phyloP scores from a whole-genome alignment of 2,329 filamentous ascomycete genomes.

The Paecilomyces niveus region DNA sequence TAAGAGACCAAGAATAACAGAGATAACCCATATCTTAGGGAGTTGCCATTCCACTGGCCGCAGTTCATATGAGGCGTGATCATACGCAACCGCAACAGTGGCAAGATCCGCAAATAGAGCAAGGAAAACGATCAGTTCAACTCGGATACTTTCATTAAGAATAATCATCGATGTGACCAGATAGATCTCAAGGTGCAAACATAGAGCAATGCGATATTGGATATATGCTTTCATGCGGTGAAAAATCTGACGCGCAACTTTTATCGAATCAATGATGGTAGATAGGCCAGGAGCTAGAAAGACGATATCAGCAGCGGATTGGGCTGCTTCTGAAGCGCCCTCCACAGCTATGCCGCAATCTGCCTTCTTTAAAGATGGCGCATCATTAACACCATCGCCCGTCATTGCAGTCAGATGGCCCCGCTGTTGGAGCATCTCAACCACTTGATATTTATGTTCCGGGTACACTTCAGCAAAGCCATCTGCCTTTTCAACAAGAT shows the following conservation, averaged over 20 bases:
- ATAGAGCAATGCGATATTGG: slow-evolving; percentile 69
- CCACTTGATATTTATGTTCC: slow-evolving; percentile 69
- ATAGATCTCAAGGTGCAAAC: slow-evolving; percentile 68
- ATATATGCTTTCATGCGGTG: slow-evolving; percentile 74
- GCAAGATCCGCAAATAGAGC: slow-evolving; percentile 74
- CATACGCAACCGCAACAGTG: slow-evolving; percentile 74
- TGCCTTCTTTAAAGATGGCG: slow-evolving; percentile 65
- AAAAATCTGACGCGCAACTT: slow-evolving; percentile 67
- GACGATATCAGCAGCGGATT: slow-evolving; percentile 66
- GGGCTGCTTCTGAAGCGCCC: slow-evolving; percentile 64
- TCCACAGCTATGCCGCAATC: slow-evolving; percentile 70
- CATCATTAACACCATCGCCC: slow-evolving; percentile 68
- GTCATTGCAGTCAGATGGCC: slow-evolving; percentile 69
- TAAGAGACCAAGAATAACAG: slow-evolving; percentile 51
- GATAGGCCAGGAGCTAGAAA: slow-evolving; percentile 65
- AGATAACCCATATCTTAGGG: slow-evolving; percentile 74
- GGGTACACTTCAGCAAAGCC: slow-evolving; percentile 70
- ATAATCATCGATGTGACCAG: slow-evolving; percentile 72
- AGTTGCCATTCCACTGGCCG: slow-evolving; percentile 76
- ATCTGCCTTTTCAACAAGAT: slow-evolving; percentile 67
- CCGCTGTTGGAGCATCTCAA: slow-evolving; percentile 67
- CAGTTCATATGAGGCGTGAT: slow-evolving; percentile 70
- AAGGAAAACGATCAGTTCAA: slow-evolving; percentile 70
- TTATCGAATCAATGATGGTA: slow-evolving; percentile 67
- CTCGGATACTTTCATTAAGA: slow-evolving; percentile 68